Percentiles rank a stretch among this genome's conserved stretches.
phyloP scores from a whole-genome alignment of 2,329 filamentous ascomycete species.

The Cyphellophora europaea region DNA sequence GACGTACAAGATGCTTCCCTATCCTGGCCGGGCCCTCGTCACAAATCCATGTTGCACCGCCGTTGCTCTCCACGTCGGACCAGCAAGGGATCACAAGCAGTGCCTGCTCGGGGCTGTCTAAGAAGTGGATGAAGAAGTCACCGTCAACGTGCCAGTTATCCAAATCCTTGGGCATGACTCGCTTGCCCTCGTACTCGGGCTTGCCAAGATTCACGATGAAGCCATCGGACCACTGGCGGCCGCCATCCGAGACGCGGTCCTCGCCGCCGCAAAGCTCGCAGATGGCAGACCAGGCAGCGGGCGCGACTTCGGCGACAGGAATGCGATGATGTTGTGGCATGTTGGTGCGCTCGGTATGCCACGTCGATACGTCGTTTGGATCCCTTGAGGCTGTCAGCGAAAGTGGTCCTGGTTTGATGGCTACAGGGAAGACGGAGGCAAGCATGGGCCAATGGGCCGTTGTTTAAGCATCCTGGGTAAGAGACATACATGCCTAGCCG shows the following conservation, averaged over 20 bases:
- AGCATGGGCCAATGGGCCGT: too few species aligned
- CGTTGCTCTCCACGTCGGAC: conserved; percentile 50
- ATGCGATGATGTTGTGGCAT: conserved; percentile 53
- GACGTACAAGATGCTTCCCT: conserved; percentile 38
- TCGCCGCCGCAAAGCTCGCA: conserved; percentile 58
- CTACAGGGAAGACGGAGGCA: too few species aligned
- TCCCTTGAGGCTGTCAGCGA: too few species aligned
- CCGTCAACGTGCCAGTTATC: conserved; percentile 60
- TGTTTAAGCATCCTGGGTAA: too few species aligned
- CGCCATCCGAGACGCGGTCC: conserved; percentile 36
- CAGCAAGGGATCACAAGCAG: conserved; percentile 60
- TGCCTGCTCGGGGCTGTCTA: conserved; percentile 61
- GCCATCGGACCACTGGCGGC: conserved; percentile 53
- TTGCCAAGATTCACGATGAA: conserved; percentile 62
- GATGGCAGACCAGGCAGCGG: conserved; percentile 59
- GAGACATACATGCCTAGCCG: conserved; percentile 3
- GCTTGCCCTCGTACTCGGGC: conserved; percentile 39
- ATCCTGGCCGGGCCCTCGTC: conserved; percentile 49
- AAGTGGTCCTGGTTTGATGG: too few species aligned
- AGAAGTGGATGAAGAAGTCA: conserved; percentile 63
- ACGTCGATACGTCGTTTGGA: conserved; percentile 55
- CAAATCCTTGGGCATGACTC: conserved; percentile 43
- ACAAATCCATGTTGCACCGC: conserved; percentile 58
- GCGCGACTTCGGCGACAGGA: conserved; percentile 47
- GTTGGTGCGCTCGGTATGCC: conserved; percentile 50